Conservation (phyloP, 257 asterid genomes). For the Solanum tacnaense region DNA sequence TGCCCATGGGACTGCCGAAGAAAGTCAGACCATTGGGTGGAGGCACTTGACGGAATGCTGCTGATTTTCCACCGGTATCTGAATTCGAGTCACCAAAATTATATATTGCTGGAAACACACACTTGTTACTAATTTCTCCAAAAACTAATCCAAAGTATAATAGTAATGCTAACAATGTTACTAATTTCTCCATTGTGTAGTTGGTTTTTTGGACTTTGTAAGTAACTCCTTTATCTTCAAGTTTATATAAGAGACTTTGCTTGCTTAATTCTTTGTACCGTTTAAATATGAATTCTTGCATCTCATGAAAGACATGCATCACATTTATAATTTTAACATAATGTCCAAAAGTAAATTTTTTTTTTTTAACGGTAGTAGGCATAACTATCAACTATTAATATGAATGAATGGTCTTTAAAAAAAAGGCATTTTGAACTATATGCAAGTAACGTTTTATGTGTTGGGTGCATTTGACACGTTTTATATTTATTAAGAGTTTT, state of each 20-base stretch:
- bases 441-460: background rate
- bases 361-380: no score
- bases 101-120: constrained; percentile 18
- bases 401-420: background rate
- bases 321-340: background rate
- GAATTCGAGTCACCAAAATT: constrained; percentile 29
- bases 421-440: background rate
- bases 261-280: background rate
- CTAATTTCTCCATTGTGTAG: background rate
- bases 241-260: background rate
- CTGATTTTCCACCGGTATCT: constrained; percentile 29
- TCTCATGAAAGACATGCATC: background rate
- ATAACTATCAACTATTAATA: background rate
- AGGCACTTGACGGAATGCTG: constrained; percentile 10
- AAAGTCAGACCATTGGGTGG: constrained; percentile 31
- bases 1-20: constrained; percentile 25
- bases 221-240: background rate
- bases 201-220: background rate
- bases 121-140: background rate
- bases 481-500: background rate
- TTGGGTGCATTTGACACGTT: background rate
- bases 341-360: no score
- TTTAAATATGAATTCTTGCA: background rate
- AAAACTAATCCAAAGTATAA: background rate
- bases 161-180: background rate